Evolutionary conservation across 371 early-diverging fungal species (phyloP).

Genomic region (Mortierella sp.): DNA sequence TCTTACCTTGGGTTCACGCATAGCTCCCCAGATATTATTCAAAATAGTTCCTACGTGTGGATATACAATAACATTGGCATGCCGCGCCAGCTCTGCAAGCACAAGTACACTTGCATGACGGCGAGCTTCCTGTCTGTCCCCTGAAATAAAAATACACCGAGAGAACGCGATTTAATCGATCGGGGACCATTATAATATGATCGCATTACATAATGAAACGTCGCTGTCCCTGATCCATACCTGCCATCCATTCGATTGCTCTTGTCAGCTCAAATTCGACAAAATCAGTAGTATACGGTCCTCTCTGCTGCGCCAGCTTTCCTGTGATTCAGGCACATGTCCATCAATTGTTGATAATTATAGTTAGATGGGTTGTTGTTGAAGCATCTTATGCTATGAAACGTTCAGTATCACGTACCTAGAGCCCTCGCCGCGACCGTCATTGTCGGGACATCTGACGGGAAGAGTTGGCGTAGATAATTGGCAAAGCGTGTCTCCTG

Average conservation of each 20-base stretch:
- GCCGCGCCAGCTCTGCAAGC: conserved; percentile 83
- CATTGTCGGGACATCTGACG: conserved; percentile 88
- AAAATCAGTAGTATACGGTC: conserved; percentile 83
- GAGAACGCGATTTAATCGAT: background rate
- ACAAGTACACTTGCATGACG: conserved; percentile 91
- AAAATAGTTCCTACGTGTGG: conserved; percentile 89
- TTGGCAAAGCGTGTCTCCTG: conserved; percentile 86
- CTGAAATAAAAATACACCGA: conserved; percentile 30
- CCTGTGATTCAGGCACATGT: conserved; percentile 57
- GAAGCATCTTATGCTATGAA: background rate
- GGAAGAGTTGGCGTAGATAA: conserved; percentile 85
- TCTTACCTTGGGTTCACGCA: conserved; percentile 83
- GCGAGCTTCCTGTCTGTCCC: conserved; percentile 80
- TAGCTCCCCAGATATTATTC: conserved; percentile 87
- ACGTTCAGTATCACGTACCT: conserved; percentile 58
- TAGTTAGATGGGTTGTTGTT: background rate
- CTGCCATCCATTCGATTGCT: conserved; percentile 93
- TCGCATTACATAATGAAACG: background rate
- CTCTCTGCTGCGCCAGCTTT: conserved; percentile 79
- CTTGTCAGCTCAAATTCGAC: conserved; percentile 91
- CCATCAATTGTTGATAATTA: background rate
- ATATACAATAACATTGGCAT: conserved; percentile 89
- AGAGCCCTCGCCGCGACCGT: conserved; percentile 86
- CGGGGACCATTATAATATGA: background rate
- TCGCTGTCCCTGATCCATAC: conserved; percentile 44